Percentiles rank a stretch among this genome's conserved stretches.
phyloP scores from a whole-genome alignment of 116 monocot species.

The Phalaenopsis hybrid region DNA sequence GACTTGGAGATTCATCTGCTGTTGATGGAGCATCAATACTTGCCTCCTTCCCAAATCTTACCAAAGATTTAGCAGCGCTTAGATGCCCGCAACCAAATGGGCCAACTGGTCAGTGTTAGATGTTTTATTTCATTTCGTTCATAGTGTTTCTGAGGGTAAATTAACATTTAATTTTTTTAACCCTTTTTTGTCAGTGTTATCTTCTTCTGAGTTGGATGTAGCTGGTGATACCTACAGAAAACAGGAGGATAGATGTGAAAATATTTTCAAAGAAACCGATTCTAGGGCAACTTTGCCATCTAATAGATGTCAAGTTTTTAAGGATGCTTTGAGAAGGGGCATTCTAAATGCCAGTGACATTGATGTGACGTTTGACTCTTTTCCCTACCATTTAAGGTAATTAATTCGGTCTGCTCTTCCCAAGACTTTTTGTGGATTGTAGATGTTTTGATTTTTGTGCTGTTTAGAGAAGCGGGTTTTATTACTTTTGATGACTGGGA shows the following conservation, averaged over 20 bases:
- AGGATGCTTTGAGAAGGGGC: constrained; percentile 57
- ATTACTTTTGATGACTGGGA: not conserved
- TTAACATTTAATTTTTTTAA: not conserved
- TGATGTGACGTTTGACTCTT: constrained; percentile 66
- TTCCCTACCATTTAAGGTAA: constrained; percentile 91
- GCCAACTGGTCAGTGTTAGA: constrained; percentile 31
- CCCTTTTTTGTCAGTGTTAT: constrained; percentile 25
- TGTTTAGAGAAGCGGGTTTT: not conserved
- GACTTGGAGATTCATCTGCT: constrained; percentile 55
- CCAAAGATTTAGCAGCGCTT: constrained; percentile 44
- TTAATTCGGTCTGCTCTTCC: not conserved
- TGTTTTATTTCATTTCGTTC: constrained; percentile 9
- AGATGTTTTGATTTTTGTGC: not conserved
- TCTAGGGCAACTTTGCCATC: constrained; percentile 28
- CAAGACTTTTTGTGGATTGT: not conserved
- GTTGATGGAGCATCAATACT: constrained; percentile 82
- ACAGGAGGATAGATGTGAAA: constrained; percentile 46
- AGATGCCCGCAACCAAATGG: constrained; percentile 30
- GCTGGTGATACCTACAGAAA: constrained; percentile 41
- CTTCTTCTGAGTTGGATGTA: constrained; percentile 50
- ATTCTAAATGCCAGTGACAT: constrained; percentile 61
- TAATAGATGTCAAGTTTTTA: constrained; percentile 50
- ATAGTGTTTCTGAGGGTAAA: not conserved
- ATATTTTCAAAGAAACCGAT: constrained; percentile 33
- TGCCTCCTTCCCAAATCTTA: constrained; percentile 63